A percentile compares a stretch with the other conserved stretches of the same genome.
These are phyloP conservation scores for Infundibulicybe gibba DNA, from an alignment of 768 basidiomycete species.

Conservation along the genomic window DNA sequence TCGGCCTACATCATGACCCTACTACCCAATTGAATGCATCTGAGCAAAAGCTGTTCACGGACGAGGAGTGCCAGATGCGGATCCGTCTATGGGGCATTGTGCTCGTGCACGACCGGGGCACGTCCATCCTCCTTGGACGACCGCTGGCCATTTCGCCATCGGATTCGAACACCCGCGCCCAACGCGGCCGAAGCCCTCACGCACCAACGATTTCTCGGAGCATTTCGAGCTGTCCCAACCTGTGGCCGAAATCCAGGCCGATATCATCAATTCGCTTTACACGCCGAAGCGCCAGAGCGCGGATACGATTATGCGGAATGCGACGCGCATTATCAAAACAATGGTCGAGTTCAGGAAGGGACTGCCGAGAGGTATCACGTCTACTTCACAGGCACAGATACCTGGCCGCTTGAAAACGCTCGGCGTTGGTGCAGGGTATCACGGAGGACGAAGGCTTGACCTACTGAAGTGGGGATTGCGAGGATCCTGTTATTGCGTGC, in stretches of 20 bases:
- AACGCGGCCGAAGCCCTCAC: conserved; percentile 37
- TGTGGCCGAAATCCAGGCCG: conserved; percentile 81
- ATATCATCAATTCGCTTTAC: conserved; percentile 85
- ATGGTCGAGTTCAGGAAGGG: conserved; percentile 67
- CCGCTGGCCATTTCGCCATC: conserved; percentile 79
- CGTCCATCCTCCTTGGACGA: conserved; percentile 82
- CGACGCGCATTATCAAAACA: conserved; percentile 75
- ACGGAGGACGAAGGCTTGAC: conserved; percentile 82
- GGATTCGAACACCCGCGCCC: conserved; percentile 84
- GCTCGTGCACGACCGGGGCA: conserved; percentile 84
- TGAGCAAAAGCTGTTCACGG: conserved; percentile 51
- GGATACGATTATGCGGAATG: conserved; percentile 71
- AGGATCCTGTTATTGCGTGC: conserved; percentile 77
- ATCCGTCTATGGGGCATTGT: conserved; percentile 85
- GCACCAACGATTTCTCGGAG: conserved; percentile 58
- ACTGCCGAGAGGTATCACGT: conserved; percentile 69
- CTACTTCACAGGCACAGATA: conserved; percentile 77
- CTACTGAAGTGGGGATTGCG: conserved; percentile 76
- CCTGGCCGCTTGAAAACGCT: conserved; percentile 68
- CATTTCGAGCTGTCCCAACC: conserved; percentile 77
- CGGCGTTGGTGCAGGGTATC: conserved; percentile 66
- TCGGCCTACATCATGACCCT: conserved; percentile 86
- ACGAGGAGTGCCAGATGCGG: conserved; percentile 74
- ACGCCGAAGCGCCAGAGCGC: conserved; percentile 67
- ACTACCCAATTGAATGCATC: conserved; percentile 49